Evolutionary conservation across 148 eudicot genomes (phyloP).

Genomic region (Dysphania ambrosioides): DNA sequence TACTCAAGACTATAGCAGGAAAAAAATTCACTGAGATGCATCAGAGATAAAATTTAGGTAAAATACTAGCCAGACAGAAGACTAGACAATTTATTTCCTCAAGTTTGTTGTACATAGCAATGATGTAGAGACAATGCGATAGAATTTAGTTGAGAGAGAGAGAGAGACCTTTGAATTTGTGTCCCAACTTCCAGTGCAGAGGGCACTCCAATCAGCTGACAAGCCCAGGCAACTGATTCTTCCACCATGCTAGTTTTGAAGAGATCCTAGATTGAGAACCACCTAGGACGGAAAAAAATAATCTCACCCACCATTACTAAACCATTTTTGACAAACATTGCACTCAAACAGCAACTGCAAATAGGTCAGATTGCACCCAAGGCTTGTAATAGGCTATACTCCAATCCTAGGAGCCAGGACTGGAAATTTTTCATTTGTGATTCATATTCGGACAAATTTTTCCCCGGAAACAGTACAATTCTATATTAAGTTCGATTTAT

Average conservation of each 20-base stretch:
- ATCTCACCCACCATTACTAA: neutral
- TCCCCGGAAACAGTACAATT: neutral
- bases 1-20: too few relatives aligned
- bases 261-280: slow-evolving; percentile 76
- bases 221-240: slow-evolving; percentile 86
- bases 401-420: neutral
- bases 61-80: neutral
- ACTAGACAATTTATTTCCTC: neutral
- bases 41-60: neutral
- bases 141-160: neutral
- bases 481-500: neutral
- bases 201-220: slow-evolving; percentile 98
- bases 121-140: too few relatives aligned
- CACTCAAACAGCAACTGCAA: too few relatives aligned
- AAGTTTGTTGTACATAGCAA: neutral
- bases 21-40: too few relatives aligned
- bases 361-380: too few relatives aligned
- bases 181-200: slow-evolving; percentile 98
- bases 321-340: neutral
- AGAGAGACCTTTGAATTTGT: slow-evolving; percentile 77
- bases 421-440: neutral
- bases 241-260: slow-evolving; percentile 71
- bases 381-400: neutral
- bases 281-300: slow-evolving; percentile 38
- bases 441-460: neutral